These are phyloP conservation scores for Leucogyrophana mollusca DNA, from an alignment of 768 basidiomycete species.

Conservation along the genomic window DNA sequence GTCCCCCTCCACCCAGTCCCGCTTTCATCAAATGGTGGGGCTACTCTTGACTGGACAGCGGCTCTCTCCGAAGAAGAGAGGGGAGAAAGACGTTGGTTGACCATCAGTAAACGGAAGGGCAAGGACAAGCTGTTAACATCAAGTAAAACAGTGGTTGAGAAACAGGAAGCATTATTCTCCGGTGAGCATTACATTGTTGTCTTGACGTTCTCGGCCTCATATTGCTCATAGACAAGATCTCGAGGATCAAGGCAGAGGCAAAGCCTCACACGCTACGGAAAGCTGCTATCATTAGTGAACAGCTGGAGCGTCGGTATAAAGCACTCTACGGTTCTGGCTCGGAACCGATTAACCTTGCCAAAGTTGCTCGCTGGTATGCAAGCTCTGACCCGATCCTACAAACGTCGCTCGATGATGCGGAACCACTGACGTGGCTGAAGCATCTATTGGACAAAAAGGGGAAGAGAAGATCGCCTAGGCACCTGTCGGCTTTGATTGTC, in stretches of 20 bases:
- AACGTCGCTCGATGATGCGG: slow-evolving; percentile 57
- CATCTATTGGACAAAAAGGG: slow-evolving; percentile 53
- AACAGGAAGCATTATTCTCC: slow-evolving; percentile 56
- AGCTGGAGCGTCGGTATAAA: slow-evolving; percentile 64
- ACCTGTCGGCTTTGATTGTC: slow-evolving; percentile 65
- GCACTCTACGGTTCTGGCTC: slow-evolving; percentile 44
- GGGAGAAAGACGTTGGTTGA: slow-evolving; percentile 62
- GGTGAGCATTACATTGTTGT: slow-evolving; percentile 37
- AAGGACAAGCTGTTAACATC: slow-evolving; percentile 47
- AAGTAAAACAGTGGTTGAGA: slow-evolving; percentile 46
- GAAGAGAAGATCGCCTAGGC: slow-evolving; percentile 50
- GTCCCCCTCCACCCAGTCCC: slow-evolving; percentile 63
- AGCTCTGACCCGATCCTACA: slow-evolving; percentile 46
- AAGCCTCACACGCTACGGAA: slow-evolving; percentile 59
- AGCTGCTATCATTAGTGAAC: slow-evolving; percentile 61
- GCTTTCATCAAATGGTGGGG: slow-evolving; percentile 63
- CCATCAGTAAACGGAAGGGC: slow-evolving; percentile 58
- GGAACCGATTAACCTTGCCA: slow-evolving; percentile 42
- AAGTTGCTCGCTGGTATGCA: slow-evolving; percentile 62
- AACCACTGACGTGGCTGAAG: slow-evolving; percentile 75
- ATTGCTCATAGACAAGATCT: slow-evolving; percentile 50
- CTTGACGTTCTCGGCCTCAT: not conserved
- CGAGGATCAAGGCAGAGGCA: slow-evolving; percentile 47
- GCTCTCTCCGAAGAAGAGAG: slow-evolving; percentile 52
- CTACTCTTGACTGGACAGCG: slow-evolving; percentile 76